Evolutionary conservation across 2,329 filamentous ascomycete genomes (phyloP), one percentile per base, ranked within the genome.

Genomic region (Emmonsia crescens): DNA sequence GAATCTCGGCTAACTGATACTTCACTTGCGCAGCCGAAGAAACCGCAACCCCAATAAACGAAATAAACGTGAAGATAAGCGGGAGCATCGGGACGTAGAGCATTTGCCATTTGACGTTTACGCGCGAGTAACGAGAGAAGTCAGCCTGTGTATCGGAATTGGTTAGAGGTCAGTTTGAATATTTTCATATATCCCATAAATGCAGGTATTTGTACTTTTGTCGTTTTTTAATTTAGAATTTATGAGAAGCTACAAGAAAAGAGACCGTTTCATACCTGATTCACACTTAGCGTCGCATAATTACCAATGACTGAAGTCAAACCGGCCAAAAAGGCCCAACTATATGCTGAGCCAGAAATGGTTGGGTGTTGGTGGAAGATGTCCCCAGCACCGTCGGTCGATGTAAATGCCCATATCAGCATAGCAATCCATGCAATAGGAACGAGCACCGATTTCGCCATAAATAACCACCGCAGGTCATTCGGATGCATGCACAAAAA

Each of bases 1-100:
- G 91, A 79, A 27, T 82, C 76, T 1, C 85, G 1, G 85, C 77
- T 1, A 78, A 76, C 21, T 77, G 75, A 68, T 87, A 89, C 66
- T 90, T 85, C 56, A 89, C 80, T 1, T 70, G 67, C 5, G 81
- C 80, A 0, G 87, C 89, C 0, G 86, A 87, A 0, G 88, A 90
- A 0, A 87, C 89, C 49, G 91, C 88, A 68, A 91, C 91, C 67
- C 89, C 87, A 68, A 96, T 89, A 70, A 96, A 91, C 2, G 88
- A 92, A 1, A 91, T 95, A 27, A 95, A 69, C 6, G 85, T 87
- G 65, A 91, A 91, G 14, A 86, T 84, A 46, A 84, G 68, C 0
- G 88, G 89, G 60, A 91, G 57, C 57, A 59, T 46, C n/a, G 57
- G 57, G 42, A 59, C 44, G 57, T 59, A 59, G 31, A 81, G 73